Base-by-base conservation (phyloP, 768 basidiomycete species). In the Auriculariales sp. region DNA sequence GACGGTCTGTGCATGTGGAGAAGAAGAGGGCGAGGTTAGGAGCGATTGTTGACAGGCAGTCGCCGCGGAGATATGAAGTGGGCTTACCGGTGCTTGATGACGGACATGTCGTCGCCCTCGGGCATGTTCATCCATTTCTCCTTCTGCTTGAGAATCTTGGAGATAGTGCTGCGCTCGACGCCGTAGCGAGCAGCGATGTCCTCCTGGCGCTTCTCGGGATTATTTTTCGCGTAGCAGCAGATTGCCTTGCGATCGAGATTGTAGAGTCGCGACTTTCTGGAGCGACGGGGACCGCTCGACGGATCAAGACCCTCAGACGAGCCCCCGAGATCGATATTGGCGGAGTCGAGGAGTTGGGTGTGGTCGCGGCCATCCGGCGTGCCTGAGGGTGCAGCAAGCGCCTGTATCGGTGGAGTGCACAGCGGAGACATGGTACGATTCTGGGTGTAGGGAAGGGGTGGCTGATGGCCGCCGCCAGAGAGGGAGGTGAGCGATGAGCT, bases 161-260 rank as follows among this genome's bases (percentile, higher is more conserved):
- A 86, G 63, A 93, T 82, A n/a, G 90, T 93, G 66, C 87, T 91
- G 48, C 90, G 79, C 59, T 93, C 90, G 52, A 91, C 83, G 46
- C 77, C 75, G 61, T 82, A 92, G 28, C 68, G 66, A 10, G 68
- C 68, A 3, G 83, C 90, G 56, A 93, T 88, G 59, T 89, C 85
- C 59, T 91, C 87, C 62, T 93, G 90, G 52, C 83, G 76, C 17
- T 76, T 70, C 48, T 75, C 74, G 0, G 82, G 83, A 58, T 86
- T 68, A 3, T 77, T 65, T 48, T 70, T 64, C 52, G 79, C 76
- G 61, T 77, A 82, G 11, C 70, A 49, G 57, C 89, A 91, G 50
- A 93, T 90, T 14, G 71, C 68, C 59, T 79, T 82, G 55, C 85
- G 78, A 59, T 88, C 82, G 27, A 72, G 68, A 59, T 83, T 83